A percentile compares a stretch with the other conserved stretches of the same genome.
Evolutionary conservation across 2,329 filamentous ascomycete genomes (phyloP).

Genomic region (Aspergillus sp.): DNA sequence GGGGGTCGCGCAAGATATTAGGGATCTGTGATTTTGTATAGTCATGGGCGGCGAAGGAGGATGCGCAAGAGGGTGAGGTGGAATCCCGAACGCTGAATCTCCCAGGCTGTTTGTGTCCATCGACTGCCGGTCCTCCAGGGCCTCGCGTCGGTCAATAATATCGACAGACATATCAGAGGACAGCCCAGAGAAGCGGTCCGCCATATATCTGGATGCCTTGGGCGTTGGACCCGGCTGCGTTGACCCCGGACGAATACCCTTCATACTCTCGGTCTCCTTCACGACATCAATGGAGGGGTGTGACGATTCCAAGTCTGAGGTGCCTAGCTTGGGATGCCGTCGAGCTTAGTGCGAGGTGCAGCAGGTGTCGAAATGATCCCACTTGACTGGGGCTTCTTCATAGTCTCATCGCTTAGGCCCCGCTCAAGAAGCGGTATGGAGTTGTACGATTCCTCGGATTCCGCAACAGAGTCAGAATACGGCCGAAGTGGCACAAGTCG

Average conservation of each 20-base stretch:
- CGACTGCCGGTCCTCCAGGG: constrained; percentile 21
- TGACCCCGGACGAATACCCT: constrained; percentile 36
- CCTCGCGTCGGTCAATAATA: constrained; percentile 35
- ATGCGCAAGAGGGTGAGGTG: constrained; percentile 37
- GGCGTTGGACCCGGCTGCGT: constrained; percentile 27
- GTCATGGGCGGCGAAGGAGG: constrained; percentile 40
- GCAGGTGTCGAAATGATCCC: constrained; percentile 10
- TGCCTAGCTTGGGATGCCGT: constrained; percentile 17
- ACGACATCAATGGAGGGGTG: constrained; percentile 44
- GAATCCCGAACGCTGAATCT: constrained; percentile 33
- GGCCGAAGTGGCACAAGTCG: constrained; percentile 22
- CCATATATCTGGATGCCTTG: constrained; percentile 32
- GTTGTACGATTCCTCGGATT: constrained; percentile 64
- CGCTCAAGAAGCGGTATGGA: constrained; percentile 69
- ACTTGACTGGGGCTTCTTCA: constrained; percentile 35
- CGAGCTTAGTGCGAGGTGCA: constrained; percentile 17
- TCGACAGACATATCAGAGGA: constrained; percentile 45
- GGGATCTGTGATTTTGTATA: constrained; percentile 28
- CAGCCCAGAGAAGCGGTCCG: constrained; percentile 45
- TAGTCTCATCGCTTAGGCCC: constrained; percentile 42
- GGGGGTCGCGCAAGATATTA: constrained; percentile 22
- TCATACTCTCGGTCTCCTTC: constrained; percentile 43
- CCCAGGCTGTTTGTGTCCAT: constrained; percentile 23
- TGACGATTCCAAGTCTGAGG: constrained; percentile 29
- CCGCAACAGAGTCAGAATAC: constrained; percentile 40